Evolutionary conservation across 2,329 filamentous ascomycete genomes (phyloP).

Genomic region (Talaromyces sp.): DNA sequence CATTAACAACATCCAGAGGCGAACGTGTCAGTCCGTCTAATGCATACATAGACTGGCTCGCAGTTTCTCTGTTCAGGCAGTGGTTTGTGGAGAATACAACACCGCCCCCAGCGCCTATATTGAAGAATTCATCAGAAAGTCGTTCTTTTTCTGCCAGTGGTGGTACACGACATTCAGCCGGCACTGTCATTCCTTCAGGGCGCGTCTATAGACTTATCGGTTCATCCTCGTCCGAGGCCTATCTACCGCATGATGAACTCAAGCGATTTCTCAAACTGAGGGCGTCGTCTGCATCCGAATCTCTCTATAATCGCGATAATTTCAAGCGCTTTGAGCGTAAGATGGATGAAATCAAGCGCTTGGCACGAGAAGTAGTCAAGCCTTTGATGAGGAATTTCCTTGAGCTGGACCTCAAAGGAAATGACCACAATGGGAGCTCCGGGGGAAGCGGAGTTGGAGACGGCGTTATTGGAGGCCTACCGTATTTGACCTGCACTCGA

Average conservation of each 20-base stretch:
- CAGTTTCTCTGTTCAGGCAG: constrained; percentile 78
- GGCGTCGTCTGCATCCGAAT: constrained; percentile 52
- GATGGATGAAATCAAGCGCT: constrained; percentile 79
- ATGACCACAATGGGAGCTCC: constrained; percentile 18
- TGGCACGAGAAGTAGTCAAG: constrained; percentile 75
- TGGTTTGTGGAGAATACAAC: constrained; percentile 90
- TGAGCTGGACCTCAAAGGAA: constrained; percentile 64
- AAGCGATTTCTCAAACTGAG: constrained; percentile 83
- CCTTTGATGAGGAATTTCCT: constrained; percentile 82
- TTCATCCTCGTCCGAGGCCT: constrained; percentile 54
- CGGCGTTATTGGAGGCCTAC: constrained; percentile 45
- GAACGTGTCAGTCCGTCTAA: constrained; percentile 76
- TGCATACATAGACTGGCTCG: constrained; percentile 84
- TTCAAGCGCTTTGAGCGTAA: constrained; percentile 77
- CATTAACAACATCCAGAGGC: constrained; percentile 69
- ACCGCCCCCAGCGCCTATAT: constrained; percentile 55
- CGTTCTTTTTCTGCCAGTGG: constrained; percentile 11
- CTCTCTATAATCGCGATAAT: constrained; percentile 77
- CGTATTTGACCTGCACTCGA: constrained; percentile 61
- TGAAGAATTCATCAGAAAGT: constrained; percentile 30
- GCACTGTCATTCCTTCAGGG: constrained; percentile 44
- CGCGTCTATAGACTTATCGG: constrained; percentile 75
- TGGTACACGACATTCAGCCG: constrained; percentile 1
- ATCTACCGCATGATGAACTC: constrained; percentile 78
- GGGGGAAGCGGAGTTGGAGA: constrained; percentile 25